phyloP scores from a whole-genome alignment of 2,329 filamentous ascomycete species.

The Epichloe elymi region DNA sequence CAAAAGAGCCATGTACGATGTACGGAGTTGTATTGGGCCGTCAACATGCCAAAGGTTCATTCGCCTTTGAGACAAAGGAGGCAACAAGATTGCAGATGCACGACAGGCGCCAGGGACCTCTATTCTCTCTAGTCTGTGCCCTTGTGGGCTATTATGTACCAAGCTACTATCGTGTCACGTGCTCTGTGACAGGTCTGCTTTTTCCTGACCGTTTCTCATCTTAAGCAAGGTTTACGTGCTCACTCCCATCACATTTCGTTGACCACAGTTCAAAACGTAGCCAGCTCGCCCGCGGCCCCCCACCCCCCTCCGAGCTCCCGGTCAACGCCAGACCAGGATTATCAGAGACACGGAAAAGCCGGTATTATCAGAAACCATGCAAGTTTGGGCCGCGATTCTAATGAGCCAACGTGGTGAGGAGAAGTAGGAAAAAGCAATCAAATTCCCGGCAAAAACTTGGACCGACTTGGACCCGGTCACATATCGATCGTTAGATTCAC shows the following conservation, averaged over 20 bases:
- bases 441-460: not conserved
- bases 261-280: not conserved
- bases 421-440: not conserved
- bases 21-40: not conserved
- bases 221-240: not conserved
- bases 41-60: not conserved
- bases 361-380: not conserved
- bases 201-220: not conserved
- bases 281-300: not conserved
- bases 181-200: no score
- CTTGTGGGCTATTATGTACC: no score
- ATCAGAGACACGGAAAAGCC: slow-evolving; percentile 1
- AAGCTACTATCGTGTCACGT: no score
- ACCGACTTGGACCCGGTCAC: no score
- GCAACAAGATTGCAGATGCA: not conserved
- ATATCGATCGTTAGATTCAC: not conserved
- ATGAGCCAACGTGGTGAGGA: not conserved
- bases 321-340: slow-evolving; percentile 1
- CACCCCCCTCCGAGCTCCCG: not conserved
- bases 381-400: not conserved
- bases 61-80: not conserved
- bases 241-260: not conserved
- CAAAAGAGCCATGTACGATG: no score
- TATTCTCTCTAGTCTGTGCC: no score
- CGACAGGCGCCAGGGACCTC: not conserved